These are phyloP conservation scores for Penicillium flavigenum DNA, from an alignment of 495 filamentous ascomycete genomes.

Conservation along the genomic window DNA sequence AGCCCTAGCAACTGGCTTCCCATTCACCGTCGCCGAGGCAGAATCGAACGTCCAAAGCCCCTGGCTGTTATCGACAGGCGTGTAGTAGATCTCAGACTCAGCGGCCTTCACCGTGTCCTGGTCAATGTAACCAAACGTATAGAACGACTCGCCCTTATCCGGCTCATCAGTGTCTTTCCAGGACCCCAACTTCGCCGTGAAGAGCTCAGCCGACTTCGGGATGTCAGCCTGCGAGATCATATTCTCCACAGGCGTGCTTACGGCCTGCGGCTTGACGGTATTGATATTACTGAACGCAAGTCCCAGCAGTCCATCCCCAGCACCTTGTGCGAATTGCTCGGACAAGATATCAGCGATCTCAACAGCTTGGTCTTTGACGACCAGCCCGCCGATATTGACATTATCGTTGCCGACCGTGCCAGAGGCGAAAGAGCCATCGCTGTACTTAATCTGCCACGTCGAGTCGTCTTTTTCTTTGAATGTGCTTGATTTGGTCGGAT, in stretches of 20 bases:
- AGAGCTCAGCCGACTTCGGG: slow-evolving; percentile 60
- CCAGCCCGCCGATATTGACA: slow-evolving; percentile 66
- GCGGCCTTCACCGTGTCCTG: slow-evolving; percentile 57
- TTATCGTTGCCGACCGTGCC: slow-evolving; percentile 70
- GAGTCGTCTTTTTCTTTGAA: slow-evolving; percentile 52
- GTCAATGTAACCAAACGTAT: slow-evolving; percentile 79
- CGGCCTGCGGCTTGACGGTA: slow-evolving; percentile 58
- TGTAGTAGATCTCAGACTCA: slow-evolving; percentile 59
- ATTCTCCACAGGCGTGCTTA: slow-evolving; percentile 72
- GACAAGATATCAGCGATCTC: slow-evolving; percentile 69
- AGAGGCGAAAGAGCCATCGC: slow-evolving; percentile 69
- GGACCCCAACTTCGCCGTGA: slow-evolving; percentile 70
- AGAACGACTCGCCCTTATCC: slow-evolving; percentile 64
- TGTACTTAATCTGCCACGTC: slow-evolving; percentile 71
- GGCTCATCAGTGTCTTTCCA: slow-evolving; percentile 56
- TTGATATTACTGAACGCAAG: slow-evolving; percentile 71
- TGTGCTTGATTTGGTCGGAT: slow-evolving; percentile 58
- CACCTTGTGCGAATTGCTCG: slow-evolving; percentile 54
- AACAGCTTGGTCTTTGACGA: slow-evolving; percentile 65
- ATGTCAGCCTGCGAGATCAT: slow-evolving; percentile 71
- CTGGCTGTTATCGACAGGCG: slow-evolving; percentile 63
- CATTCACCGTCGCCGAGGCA: slow-evolving; percentile 58
- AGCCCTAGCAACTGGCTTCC: slow-evolving; percentile 53
- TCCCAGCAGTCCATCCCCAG: slow-evolving; percentile 72
- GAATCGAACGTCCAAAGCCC: slow-evolving; percentile 75